phyloP scores from a whole-genome alignment of 148 eudicot genomes.

The Chenopodium album region DNA sequence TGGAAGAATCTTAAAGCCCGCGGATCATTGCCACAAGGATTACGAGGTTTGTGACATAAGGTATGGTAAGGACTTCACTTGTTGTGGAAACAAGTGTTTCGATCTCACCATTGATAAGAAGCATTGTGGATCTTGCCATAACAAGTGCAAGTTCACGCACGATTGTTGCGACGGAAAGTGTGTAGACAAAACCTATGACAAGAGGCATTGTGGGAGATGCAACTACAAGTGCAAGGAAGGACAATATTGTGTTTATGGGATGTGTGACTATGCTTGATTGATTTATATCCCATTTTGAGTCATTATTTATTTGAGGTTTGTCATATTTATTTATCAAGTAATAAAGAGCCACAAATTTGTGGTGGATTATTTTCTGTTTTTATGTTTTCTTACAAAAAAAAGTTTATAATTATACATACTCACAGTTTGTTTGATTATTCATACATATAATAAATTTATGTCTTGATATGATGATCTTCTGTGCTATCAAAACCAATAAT shows the following conservation, averaged over 20 bases:
- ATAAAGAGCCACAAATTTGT: conserved; percentile 31
- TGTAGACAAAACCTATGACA: conserved; percentile 42
- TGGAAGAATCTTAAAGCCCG: conserved; percentile 38
- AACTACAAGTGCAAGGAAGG: conserved; percentile 33
- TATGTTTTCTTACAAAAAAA: background rate
- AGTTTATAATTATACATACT: background rate
- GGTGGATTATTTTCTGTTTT: conserved; percentile 10
- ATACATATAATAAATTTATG: background rate
- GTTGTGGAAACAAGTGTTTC: conserved; percentile 68
- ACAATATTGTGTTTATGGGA: conserved; percentile 43
- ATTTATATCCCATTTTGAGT: background rate
- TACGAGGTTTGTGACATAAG: conserved; percentile 31
- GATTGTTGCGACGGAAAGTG: conserved; percentile 59
- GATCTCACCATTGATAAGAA: conserved; percentile 39
- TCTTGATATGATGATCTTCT: background rate
- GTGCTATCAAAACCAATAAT: conserved; percentile 2
- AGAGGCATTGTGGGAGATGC: conserved; percentile 63
- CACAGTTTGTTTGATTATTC: background rate
- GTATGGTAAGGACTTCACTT: conserved; percentile 36
- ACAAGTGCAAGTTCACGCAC: conserved; percentile 37
- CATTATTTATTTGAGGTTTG: conserved; percentile 16
- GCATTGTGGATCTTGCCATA: conserved; percentile 62
- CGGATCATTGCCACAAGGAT: conserved; percentile 54
- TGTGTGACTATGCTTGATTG: conserved; percentile 60
- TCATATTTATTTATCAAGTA: conserved; percentile 22